Conservation (phyloP, 768 basidiomycete genomes). For the Lactifluus echinatus region DNA sequence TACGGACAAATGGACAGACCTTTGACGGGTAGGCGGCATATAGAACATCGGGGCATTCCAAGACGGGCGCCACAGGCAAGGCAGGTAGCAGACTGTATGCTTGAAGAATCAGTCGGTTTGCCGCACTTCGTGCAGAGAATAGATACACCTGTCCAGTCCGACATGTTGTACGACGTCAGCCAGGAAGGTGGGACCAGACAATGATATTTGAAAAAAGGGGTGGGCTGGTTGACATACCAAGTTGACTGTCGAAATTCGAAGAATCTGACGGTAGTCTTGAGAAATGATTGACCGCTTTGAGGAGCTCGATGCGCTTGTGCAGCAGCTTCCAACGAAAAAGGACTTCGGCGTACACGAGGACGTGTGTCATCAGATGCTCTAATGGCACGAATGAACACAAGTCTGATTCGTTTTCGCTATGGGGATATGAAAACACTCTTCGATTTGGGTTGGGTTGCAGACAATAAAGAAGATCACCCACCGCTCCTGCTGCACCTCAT, state of each 20-base stretch:
- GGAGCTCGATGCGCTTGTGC: slow-evolving; percentile 62
- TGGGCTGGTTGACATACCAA: slow-evolving; percentile 20
- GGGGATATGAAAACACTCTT: neutral
- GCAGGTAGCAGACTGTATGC: slow-evolving; percentile 36
- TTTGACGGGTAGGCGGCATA: slow-evolving; percentile 71
- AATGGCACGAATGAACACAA: slow-evolving; percentile 20
- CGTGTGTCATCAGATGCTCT: slow-evolving; percentile 41
- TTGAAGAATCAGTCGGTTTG: slow-evolving; percentile 32
- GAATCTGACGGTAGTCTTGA: neutral
- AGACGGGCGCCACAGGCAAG: slow-evolving; percentile 35
- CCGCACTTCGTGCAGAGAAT: slow-evolving; percentile 21
- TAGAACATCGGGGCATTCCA: slow-evolving; percentile 48
- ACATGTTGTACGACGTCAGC: too few relatives aligned
- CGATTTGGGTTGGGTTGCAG: too few relatives aligned
- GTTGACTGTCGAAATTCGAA: slow-evolving; percentile 20
- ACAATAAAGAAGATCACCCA: too few relatives aligned
- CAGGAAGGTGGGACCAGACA: too few relatives aligned
- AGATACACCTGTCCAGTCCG: slow-evolving; percentile 28
- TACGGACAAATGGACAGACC: too few relatives aligned
- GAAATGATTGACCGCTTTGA: slow-evolving; percentile 48
- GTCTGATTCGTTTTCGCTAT: neutral
- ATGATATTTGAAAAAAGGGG: too few relatives aligned
- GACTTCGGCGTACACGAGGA: slow-evolving; percentile 66
- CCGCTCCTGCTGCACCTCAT: slow-evolving; percentile 16
- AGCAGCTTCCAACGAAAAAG: slow-evolving; percentile 65